Conservation (phyloP, 208 protist genomes). For the Acanthamoeba divionensis region DNA sequence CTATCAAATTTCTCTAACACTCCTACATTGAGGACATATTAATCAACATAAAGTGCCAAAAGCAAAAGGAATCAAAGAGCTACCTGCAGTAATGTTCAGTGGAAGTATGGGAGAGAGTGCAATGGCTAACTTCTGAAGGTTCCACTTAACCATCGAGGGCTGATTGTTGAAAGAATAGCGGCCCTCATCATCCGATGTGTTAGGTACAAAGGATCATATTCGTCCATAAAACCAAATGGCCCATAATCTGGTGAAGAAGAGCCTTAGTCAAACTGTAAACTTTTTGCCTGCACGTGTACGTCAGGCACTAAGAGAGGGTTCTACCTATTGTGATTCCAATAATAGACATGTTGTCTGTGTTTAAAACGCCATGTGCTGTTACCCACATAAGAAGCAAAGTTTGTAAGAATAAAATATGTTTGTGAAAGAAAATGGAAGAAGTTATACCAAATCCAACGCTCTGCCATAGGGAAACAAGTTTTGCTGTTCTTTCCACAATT, state of each 20-base stretch:
- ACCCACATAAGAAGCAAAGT: not conserved
- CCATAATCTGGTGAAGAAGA: no score
- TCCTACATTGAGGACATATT: no score
- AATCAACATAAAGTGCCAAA: no score
- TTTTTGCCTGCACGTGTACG: no score
- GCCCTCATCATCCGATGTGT: not conserved
- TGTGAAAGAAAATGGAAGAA: not conserved
- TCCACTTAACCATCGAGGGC: conserved; percentile 58
- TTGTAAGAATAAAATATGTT: not conserved
- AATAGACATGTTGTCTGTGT: conserved; percentile 81
- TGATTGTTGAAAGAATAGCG: conserved; percentile 60
- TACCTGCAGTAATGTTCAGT: no score
- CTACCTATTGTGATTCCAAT: conserved; percentile 48
- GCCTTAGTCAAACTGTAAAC: conserved; percentile 26
- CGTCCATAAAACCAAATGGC: conserved; percentile 78
- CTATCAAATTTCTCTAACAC: no score
- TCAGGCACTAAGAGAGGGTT: no score
- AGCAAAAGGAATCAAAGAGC: no score
- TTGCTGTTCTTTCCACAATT: no score
- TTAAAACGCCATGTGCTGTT: conserved; percentile 79
- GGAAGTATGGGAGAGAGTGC: not conserved
- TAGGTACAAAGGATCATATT: conserved; percentile 24
- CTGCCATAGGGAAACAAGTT: conserved; percentile 74
- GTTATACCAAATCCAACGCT: conserved; percentile 65
- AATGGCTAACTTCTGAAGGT: conserved; percentile 51